phyloP scores from a whole-genome alignment of 169 alveolate genomes.

The Cryptosporidium viatorum region DNA sequence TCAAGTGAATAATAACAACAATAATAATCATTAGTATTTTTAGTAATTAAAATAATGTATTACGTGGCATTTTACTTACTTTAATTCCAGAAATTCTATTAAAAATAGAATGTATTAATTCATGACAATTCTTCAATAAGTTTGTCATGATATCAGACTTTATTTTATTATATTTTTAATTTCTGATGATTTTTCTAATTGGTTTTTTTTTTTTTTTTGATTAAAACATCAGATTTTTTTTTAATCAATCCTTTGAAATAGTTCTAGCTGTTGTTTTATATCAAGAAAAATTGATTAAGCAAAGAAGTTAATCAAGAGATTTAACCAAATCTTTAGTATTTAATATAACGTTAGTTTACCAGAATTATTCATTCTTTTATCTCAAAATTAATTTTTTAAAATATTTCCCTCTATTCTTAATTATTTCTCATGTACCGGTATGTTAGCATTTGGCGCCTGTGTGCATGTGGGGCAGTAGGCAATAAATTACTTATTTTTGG shows the following conservation, averaged over 20 bases:
- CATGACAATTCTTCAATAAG: slow-evolving; percentile 30
- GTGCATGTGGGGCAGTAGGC: slow-evolving; percentile 2
- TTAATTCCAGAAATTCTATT: slow-evolving; percentile 63
- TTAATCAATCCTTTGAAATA: too few relatives aligned
- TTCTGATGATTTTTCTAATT: not conserved
- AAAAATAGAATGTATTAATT: slow-evolving; percentile 28
- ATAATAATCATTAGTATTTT: not conserved
- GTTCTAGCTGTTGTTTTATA: not conserved
- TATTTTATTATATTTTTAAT: not conserved
- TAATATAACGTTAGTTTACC: too few relatives aligned
- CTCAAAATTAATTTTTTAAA: not conserved
- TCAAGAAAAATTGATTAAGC: not conserved
- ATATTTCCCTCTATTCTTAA: not conserved
- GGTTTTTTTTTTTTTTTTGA: too few relatives aligned
- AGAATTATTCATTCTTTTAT: not conserved
- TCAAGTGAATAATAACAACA: too few relatives aligned
- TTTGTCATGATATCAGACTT: not conserved
- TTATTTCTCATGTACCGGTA: not conserved
- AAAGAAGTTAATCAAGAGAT: too few relatives aligned
- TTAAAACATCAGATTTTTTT: too few relatives aligned
- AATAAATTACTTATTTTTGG: not conserved
- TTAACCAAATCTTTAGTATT: too few relatives aligned
- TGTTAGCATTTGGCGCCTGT: not conserved
- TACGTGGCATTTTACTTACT: slow-evolving; percentile 6
- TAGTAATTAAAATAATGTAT: not conserved